phyloP scores from a whole-genome alignment of 306 rosid genomes.

The Rosa lucieae region DNA sequence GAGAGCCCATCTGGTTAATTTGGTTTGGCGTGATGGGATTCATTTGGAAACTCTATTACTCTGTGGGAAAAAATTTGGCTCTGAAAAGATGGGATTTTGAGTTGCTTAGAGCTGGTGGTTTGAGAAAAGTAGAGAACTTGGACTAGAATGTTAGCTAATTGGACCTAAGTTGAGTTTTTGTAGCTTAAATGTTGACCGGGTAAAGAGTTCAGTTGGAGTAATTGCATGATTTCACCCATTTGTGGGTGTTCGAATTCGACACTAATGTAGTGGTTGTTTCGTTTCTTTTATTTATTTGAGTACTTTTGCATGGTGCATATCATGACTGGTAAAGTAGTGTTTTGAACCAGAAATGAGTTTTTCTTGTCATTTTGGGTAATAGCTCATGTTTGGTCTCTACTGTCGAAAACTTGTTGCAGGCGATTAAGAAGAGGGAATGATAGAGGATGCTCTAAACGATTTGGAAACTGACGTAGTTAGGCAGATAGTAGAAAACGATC shows the following conservation, averaged over 20 bases:
- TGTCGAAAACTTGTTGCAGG: conserved; percentile 26
- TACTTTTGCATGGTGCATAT: neutral
- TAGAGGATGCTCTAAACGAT: conserved; percentile 11
- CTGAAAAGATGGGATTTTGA: neutral
- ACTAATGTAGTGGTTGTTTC: neutral
- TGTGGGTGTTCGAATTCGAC: neutral
- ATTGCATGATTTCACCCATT: neutral
- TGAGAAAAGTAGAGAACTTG: neutral
- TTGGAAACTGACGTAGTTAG: conserved; percentile 11
- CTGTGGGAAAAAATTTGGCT: neutral
- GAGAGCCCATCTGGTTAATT: neutral
- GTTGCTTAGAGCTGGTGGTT: conserved; percentile 6
- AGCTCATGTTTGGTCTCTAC: conserved; percentile 7
- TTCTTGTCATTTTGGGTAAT: neutral
- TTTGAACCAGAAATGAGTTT: neutral
- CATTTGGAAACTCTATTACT: neutral
- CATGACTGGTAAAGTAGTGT: neutral
- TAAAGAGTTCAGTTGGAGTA: neutral
- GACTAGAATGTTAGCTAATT: neutral
- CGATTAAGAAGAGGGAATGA: conserved; percentile 25
- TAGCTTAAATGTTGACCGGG: neutral
- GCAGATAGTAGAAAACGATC: conserved; percentile 1
- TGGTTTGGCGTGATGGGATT: neutral
- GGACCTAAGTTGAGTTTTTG: neutral
- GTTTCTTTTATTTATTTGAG: neutral